Evolutionary conservation across 1,284 basidiomycete genomes (phyloP).

Genomic region (Vanrija pseudolonga): DNA sequence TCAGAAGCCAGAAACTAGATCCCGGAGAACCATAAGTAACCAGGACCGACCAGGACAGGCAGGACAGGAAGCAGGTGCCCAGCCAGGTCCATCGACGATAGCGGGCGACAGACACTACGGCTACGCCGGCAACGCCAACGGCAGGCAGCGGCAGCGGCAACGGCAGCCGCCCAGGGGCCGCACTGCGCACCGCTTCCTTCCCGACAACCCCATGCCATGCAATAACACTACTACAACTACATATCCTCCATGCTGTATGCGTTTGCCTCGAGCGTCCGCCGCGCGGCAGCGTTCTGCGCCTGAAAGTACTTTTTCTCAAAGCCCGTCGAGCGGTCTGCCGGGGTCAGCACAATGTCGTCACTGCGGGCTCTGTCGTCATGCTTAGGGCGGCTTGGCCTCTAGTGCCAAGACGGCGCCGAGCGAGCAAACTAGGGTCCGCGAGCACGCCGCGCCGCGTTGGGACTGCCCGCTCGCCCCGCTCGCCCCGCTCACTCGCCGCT

Average conservation of each 20-base stretch:
- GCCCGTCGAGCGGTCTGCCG: conserved; percentile 79
- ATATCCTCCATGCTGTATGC: conserved; percentile 86
- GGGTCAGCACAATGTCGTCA: not conserved
- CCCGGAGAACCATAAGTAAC: too few relatives aligned
- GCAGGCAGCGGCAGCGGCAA: not conserved
- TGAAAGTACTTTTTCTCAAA: conserved; percentile 93
- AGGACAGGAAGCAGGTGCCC: too few relatives aligned
- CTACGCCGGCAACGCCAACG: too few relatives aligned
- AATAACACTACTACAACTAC: conserved; percentile 49
- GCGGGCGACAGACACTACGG: too few relatives aligned
- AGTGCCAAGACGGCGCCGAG: not conserved
- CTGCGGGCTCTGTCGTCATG: not conserved
- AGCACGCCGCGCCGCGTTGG: too few relatives aligned
- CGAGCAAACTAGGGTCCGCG: too few relatives aligned
- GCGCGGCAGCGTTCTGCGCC: conserved; percentile 66
- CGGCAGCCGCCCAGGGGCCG: not conserved
- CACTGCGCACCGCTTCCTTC: not conserved
- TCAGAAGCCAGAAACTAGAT: too few relatives aligned
- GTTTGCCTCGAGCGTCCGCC: conserved; percentile 67
- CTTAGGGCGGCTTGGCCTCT: too few relatives aligned
- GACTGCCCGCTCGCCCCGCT: too few relatives aligned
- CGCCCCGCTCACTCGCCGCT: too few relatives aligned
- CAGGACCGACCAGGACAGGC: too few relatives aligned
- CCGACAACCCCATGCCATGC: not conserved
- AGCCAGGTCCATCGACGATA: not conserved